Conservation (phyloP, 352 stramenopile species). For the Globisporangium spiculum region DNA sequence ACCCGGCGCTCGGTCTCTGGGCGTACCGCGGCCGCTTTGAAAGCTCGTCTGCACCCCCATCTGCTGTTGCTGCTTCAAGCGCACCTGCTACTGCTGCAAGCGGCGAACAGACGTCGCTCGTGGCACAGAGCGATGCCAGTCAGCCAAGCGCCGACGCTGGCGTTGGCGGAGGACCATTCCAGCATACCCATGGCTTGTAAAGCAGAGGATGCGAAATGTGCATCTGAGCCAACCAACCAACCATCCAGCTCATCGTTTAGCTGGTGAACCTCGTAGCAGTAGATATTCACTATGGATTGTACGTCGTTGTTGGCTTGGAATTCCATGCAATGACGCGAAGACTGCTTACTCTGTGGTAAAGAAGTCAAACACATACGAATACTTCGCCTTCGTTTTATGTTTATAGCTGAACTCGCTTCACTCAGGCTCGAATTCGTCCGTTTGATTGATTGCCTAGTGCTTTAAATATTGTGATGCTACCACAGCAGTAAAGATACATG, state of each 20-base stretch:
- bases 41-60: slow-evolving; percentile 29
- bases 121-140: slow-evolving; percentile 37
- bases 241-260: neutral
- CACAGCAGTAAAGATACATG: too few species aligned
- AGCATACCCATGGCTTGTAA: slow-evolving; percentile 20
- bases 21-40: slow-evolving; percentile 86
- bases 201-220: neutral
- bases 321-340: neutral
- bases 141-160: slow-evolving; percentile 64
- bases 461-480: neutral
- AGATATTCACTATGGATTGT: neutral
- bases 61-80: neutral
- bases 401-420: neutral
- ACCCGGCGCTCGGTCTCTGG: slow-evolving; percentile 96
- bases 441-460: neutral
- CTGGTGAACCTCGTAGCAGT: neutral
- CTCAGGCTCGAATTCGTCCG: neutral
- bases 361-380: too few species aligned
- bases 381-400: neutral
- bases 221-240: neutral
- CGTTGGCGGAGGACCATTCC: slow-evolving; percentile 77
- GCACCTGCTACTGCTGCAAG: neutral
- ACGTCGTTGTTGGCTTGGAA: neutral
- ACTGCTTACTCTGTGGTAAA: too few species aligned
- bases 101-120: slow-evolving; percentile 24